Conservation (phyloP, 2,329 filamentous ascomycete genomes). For the Amesomyces nigricolor region DNA sequence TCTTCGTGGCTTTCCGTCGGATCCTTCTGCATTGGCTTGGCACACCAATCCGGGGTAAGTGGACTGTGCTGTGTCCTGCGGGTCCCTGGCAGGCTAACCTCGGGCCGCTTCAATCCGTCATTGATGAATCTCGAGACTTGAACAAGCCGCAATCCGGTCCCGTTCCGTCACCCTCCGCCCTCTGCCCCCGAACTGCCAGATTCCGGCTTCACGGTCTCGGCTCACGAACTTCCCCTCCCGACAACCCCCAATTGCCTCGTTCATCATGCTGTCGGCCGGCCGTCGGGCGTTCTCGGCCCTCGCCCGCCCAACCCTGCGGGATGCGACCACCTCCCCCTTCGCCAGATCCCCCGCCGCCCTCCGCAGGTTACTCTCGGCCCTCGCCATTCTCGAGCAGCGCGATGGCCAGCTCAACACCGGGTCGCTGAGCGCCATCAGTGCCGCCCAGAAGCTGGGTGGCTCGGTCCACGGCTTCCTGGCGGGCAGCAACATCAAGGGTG, state of each 20-base stretch:
- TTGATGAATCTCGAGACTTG: conserved; percentile 9
- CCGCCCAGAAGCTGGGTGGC: conserved; percentile 80
- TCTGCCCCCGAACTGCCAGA: neutral
- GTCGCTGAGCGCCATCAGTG: conserved; percentile 79
- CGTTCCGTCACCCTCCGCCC: neutral
- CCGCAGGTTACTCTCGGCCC: conserved; percentile 71
- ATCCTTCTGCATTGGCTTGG: neutral
- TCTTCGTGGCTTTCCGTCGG: neutral
- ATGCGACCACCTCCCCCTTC: conserved; percentile 14
- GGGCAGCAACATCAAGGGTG: conserved; percentile 67
- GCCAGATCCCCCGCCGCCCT: conserved; percentile 45
- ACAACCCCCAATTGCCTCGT: conserved; percentile 17
- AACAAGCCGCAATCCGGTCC: neutral
- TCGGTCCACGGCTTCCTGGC: conserved; percentile 82
- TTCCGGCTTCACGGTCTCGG: neutral
- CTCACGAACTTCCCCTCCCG: neutral
- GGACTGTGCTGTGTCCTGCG: neutral
- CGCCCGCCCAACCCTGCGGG: conserved; percentile 21
- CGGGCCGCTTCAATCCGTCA: conserved; percentile 30
- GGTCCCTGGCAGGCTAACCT: conserved; percentile 23
- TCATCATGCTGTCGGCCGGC: conserved; percentile 25
- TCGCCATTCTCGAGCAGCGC: conserved; percentile 88
- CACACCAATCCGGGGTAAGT: conserved; percentile 2
- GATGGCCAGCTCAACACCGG: conserved; percentile 79
- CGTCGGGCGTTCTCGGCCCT: conserved; percentile 32